Evolutionary conservation across 176 grass and related monocot genomes (phyloP).

Genomic region (Oryza rufipogon): DNA sequence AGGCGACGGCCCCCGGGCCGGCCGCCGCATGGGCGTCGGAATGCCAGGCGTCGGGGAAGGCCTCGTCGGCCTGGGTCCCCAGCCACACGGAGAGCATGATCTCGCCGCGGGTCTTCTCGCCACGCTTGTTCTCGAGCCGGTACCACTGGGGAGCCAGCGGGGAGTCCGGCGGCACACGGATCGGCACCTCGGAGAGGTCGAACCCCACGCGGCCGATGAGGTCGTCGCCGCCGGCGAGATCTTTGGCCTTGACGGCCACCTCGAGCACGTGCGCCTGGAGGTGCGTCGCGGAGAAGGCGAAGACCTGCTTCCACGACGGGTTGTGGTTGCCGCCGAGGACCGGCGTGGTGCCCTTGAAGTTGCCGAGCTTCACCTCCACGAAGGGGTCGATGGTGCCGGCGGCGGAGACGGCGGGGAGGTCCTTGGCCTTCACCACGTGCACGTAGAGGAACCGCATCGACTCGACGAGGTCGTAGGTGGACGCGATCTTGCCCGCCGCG

Average conservation of each 20-base stretch:
- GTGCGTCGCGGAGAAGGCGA: constrained; percentile 80
- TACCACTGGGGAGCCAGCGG: constrained; percentile 97
- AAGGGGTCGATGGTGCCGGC: constrained; percentile 77
- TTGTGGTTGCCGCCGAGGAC: constrained; percentile 47
- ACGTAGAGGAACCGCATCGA: constrained; percentile 92
- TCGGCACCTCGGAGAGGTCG: constrained; percentile 77
- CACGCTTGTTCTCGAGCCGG: constrained; percentile 59
- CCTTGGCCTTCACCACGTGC: constrained; percentile 82
- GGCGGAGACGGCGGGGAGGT: constrained; percentile 69
- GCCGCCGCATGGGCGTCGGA: constrained; percentile 67
- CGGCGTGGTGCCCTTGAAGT: constrained; percentile 75
- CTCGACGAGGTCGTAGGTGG: constrained; percentile 96
- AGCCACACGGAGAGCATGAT: constrained; percentile 96
- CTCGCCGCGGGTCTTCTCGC: constrained; percentile 77
- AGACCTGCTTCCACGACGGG: constrained; percentile 78
- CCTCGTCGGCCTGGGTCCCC: constrained; percentile 96
- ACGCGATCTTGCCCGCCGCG: constrained; percentile 66
- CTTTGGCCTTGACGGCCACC: constrained; percentile 74
- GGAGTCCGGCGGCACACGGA: constrained; percentile 86
- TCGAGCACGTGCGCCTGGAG: constrained; percentile 75
- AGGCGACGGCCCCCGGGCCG: constrained; percentile 39
- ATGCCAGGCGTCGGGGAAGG: constrained; percentile 88
- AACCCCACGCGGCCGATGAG: constrained; percentile 71
- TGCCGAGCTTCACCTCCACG: constrained; percentile 94
- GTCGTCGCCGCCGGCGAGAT: constrained; percentile 71